phyloP scores from a whole-genome alignment of 2,329 filamentous ascomycete genomes.

The Colletotrichum sidae region DNA sequence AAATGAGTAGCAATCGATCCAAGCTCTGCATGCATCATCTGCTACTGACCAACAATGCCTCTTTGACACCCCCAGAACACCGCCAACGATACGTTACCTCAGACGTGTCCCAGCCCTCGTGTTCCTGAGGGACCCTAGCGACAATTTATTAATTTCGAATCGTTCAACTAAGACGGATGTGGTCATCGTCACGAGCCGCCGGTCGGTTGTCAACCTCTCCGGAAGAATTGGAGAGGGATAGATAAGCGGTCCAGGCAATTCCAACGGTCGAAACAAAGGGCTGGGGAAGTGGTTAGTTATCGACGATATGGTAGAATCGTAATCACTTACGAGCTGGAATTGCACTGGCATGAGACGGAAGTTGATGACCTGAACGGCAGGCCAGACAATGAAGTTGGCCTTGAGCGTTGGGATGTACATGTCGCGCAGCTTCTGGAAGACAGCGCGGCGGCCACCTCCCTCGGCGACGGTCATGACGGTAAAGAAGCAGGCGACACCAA shows the following conservation, averaged over 20 bases:
- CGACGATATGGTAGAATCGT: background rate
- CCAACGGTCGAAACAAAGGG: slow-evolving; percentile 95
- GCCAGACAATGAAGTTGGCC: slow-evolving; percentile 96
- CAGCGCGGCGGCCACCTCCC: slow-evolving; percentile 84
- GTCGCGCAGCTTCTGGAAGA: slow-evolving; percentile 87
- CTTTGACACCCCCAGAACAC: slow-evolving; percentile 15
- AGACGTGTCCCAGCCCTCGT: slow-evolving; percentile 8
- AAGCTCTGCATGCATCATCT: background rate
- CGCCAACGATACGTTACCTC: slow-evolving; percentile 2
- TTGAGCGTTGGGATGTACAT: slow-evolving; percentile 95
- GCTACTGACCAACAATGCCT: background rate
- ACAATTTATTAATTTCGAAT: background rate
- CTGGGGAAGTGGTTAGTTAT: slow-evolving; percentile 55
- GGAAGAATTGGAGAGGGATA: slow-evolving; percentile 89
- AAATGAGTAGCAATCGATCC: background rate
- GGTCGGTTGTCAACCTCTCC: slow-evolving; percentile 68
- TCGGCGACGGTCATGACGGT: slow-evolving; percentile 96
- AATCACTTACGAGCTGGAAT: slow-evolving; percentile 91
- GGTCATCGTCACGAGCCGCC: slow-evolving; percentile 42
- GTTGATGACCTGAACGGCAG: slow-evolving; percentile 94
- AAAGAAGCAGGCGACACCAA: slow-evolving; percentile 90
- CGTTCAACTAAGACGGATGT: slow-evolving; percentile 49
- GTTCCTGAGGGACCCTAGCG: background rate
- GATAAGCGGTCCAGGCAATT: slow-evolving; percentile 97
- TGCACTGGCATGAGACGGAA: slow-evolving; percentile 95